Base-by-base conservation (phyloP, 768 basidiomycete species). In the Boletus tylopilopsis region DNA sequence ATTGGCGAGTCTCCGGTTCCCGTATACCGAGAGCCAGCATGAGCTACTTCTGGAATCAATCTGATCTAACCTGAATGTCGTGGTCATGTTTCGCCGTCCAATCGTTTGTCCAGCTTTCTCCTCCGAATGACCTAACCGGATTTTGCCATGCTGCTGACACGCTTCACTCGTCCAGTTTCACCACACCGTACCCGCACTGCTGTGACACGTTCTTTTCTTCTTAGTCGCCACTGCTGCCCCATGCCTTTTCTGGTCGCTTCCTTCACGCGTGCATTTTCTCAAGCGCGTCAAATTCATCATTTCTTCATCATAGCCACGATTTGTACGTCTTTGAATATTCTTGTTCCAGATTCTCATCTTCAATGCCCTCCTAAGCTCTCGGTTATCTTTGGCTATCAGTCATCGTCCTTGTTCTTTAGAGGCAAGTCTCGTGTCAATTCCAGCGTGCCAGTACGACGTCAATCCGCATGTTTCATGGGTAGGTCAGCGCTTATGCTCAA, bases 111-210 rank as follows among this genome's bases (percentile, higher is more conserved):
- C 38, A 67, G 75, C 73, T 74, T 77, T 77, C 72, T 76, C 65
- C 78, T 78, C 72, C 71, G 73, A 76, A 72, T 73, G 78, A 73
- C 70, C 69, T 61, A 64, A 64, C 55, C 57, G 54, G 46, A 49
- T 56, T 48, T 69, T 66, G 74, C 78, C 80, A 81, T 74, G 83
- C 79, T 73, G 77, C 71, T 71, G 73, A 73, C 85, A 81, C 81
- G 84, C 78, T 73, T 72, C 64, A 56, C 55, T 58, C 53, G 45
- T 42, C 61, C 70, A 60, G 58, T 57, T 55, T 60, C 47, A 62
- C 68, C 66, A 58, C 77, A 75, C 77, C 79, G 73, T 78, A 74
- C 78, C 82, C 77, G 80, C 81, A 77, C 74, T 73, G 76, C 71
- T 73, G 71, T 69, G 78, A 76, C 81, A 83, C 78, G 82, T 82